These are phyloP conservation scores for Citrus sp. DNA, from an alignment of 345 rosid genomes.

Conservation along the genomic window DNA sequence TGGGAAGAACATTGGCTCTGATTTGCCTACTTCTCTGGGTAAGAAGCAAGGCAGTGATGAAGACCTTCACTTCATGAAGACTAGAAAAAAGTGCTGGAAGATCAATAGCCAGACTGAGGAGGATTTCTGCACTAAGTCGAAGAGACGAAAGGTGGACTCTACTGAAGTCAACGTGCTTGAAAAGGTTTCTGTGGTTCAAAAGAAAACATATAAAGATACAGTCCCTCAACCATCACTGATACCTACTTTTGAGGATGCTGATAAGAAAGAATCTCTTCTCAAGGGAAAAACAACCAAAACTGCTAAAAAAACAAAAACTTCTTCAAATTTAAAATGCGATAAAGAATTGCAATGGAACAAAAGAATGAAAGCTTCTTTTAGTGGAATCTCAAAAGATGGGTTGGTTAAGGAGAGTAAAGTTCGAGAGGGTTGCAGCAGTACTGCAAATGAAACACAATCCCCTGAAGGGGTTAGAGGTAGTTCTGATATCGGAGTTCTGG, in stretches of 20 bases:
- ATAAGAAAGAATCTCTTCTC: neutral
- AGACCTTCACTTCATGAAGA: conserved; percentile 5
- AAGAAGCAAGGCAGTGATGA: conserved; percentile 14
- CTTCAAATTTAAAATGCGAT: conserved; percentile 16
- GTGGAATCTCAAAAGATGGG: conserved; percentile 19
- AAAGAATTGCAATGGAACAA: conserved; percentile 13
- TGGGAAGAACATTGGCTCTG: neutral
- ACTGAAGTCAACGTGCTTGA: conserved; percentile 4
- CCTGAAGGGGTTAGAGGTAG: conserved; percentile 15
- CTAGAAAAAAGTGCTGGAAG: conserved; percentile 4
- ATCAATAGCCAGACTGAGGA: neutral
- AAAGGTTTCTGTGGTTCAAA: conserved; percentile 14
- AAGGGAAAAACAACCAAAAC: conserved; percentile 12
- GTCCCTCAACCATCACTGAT: neutral
- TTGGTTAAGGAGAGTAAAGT: conserved; percentile 17
- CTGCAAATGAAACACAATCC: conserved; percentile 16
- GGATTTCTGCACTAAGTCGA: conserved; percentile 14
- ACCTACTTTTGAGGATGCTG: conserved; percentile 2
- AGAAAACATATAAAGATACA: conserved; percentile 15
- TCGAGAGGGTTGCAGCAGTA: conserved; percentile 1
- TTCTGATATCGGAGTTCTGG: conserved; percentile 9
- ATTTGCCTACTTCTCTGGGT: conserved; percentile 6
- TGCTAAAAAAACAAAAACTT: conserved; percentile 21
- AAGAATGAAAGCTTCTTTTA: conserved; percentile 24
- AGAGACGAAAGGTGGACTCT: conserved; percentile 22